A percentile compares a stretch with the other conserved stretches of the same genome.
These are phyloP conservation scores for Diospyros kaki DNA, from an alignment of 148 eudicot genomes.

Conservation along the genomic window DNA sequence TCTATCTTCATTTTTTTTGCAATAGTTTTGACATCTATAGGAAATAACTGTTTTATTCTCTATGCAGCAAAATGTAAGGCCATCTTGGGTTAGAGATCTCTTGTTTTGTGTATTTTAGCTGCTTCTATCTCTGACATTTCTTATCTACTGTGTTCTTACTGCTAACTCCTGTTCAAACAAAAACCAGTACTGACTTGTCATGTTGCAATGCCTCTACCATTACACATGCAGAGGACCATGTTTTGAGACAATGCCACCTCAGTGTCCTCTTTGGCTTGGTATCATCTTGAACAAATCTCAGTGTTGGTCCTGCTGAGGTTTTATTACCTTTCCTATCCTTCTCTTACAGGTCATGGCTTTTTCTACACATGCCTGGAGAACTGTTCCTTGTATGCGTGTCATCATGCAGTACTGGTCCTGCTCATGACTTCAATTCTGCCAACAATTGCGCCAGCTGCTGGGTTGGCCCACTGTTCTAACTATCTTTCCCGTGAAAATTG, in stretches of 20 bases:
- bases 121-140: neutral
- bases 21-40: neutral
- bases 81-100: neutral
- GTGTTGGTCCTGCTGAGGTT: slow-evolving; percentile 2
- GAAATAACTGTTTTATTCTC: slow-evolving; percentile 18
- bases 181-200: neutral
- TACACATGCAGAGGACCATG: slow-evolving; percentile 2
- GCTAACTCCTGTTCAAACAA: neutral
- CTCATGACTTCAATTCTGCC: slow-evolving; percentile 11
- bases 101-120: slow-evolving; percentile 1
- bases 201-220: neutral
- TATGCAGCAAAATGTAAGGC: slow-evolving; percentile 3
- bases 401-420: neutral
- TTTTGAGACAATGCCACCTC: slow-evolving; percentile 7
- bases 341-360: neutral
- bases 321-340: slow-evolving; percentile 7
- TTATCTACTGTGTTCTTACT: neutral
- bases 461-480: neutral
- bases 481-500: neutral
- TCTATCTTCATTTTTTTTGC: neutral
- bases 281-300: slow-evolving; percentile 7
- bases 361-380: slow-evolving; percentile 4
- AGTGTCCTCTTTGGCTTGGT: slow-evolving; percentile 11
- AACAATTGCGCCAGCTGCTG: slow-evolving; percentile 15
- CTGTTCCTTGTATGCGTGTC: neutral